Conservation (phyloP, 2,329 filamentous ascomycete genomes). For the Aspergillus terreus region DNA sequence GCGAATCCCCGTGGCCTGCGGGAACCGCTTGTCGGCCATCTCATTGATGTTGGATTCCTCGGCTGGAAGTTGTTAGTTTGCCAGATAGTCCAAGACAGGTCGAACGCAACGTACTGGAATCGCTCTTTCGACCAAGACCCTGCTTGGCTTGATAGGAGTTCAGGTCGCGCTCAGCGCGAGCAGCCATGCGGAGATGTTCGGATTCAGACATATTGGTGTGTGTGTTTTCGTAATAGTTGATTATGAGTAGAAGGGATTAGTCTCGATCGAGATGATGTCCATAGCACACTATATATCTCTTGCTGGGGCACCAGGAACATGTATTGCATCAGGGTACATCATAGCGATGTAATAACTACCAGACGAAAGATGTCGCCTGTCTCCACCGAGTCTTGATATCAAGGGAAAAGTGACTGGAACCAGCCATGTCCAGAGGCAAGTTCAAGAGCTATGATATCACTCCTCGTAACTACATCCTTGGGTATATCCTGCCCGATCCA, state of each 20-base stretch:
- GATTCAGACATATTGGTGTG: not conserved
- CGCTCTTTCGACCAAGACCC: conserved; percentile 35
- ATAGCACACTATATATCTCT: not conserved
- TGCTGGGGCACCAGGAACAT: not conserved
- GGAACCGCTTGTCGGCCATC: conserved; percentile 36
- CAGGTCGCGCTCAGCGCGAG: conserved; percentile 37
- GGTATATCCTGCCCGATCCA: conserved; percentile 10
- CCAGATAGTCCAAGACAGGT: not conserved
- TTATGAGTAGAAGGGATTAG: too few relatives aligned
- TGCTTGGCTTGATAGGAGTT: conserved; percentile 40
- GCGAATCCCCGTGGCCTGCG: conserved; percentile 29
- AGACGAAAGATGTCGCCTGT: not conserved
- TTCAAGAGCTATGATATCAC: not conserved
- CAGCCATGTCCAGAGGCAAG: not conserved
- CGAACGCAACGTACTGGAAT: conserved; percentile 31
- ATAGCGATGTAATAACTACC: conserved; percentile 19
- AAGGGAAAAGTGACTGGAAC: not conserved
- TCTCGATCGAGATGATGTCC: not conserved
- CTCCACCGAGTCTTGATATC: not conserved
- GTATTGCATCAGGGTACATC: conserved; percentile 34
- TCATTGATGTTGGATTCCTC: conserved; percentile 42
- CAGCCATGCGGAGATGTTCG: conserved; percentile 25
- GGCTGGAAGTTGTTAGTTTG: conserved; percentile 16
- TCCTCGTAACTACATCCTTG: not conserved
- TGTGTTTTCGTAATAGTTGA: too few relatives aligned